Evolutionary conservation across 177 flowering plant genomes (phyloP), one percentile per base, ranked within the genome.

Genomic region (Tripterygium wilfordii): DNA sequence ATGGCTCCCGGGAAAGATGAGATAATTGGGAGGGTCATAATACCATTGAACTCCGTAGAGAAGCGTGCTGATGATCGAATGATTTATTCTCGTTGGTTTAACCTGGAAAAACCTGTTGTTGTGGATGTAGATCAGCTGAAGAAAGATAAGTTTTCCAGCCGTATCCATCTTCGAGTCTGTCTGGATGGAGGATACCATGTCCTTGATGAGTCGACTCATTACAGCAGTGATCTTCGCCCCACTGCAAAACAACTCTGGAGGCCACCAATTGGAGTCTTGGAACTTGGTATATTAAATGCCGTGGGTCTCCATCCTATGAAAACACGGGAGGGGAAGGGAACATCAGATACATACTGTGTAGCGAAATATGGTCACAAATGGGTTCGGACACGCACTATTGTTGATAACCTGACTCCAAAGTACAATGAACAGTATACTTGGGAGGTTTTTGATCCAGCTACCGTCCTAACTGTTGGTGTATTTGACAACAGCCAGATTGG

Each of bases 101-200:
- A 76, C 67, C 75, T 90, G 27, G 91, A 90, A 56, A 86, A 80
- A 76, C 84, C 88, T 0, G 68, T 68, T 37, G 71, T 53, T 27
- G 69, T 82, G 27, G 96, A 88, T 58, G 73, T 81, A 0, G 89
- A 88, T 56, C 90, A 82, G 66, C 47, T 84, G 47, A 87, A 85
- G 64, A 80, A 66, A 53, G 95, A 80, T n/a, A 82, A 79, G 54
- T 87, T 87, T 62, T 72, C 96, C 0, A 84, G 81, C 52, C 57
- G 71, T 26, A 67, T 87, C 57, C 91, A 82, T 60, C 77, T 90
- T 13, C 77, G 88, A 40, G 68, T 84, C 9, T 85, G 91, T 55
- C 69, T 88, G 10, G 96, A 91, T 63, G 96, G 96, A 56, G 98
- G 98, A 1, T 91, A 91, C 53, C 98, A 91, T 65, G 98, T 91